Base-by-base conservation (phyloP, 1,139 yeast species). In the Protomyces inundatus region DNA sequence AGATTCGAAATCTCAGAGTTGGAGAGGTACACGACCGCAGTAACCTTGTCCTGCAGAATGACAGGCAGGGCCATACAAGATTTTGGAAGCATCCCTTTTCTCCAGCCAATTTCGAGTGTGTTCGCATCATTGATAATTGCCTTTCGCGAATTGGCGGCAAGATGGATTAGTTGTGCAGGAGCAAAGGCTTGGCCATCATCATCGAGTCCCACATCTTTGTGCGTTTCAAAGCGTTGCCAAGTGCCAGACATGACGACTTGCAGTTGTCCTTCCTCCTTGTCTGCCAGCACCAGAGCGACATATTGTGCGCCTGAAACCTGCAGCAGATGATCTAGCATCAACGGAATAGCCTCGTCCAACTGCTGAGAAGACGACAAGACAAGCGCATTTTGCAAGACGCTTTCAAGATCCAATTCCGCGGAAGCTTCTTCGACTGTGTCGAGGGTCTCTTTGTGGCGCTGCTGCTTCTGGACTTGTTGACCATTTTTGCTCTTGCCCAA, bases 21-120 rank as follows among this genome's bases (percentile, higher is more conserved):
- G 50, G 67, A 66, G 35, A 68, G 68, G 50, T 68, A 68, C n/a
- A 68, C 48, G 14, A 63, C 68, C 7, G 69, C 70, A 30, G 64
- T 14, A 9, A 64, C 50, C 32, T 37, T 60, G 42, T 48, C 64
- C 23, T 37, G 37, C 6, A 52, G 36, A 10, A 51, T 34, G 14
- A 58, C 56, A 5, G 62, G 62, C 34, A 58, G 37, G 9, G 56
- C 62, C 55, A 58, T 58, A 45, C 51, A 58, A 32, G 62, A 58
- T 32, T 58, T 58, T 14, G 62, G 55, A 7, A 42, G 48, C 48
- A 16, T 14, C 4, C 37, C 37, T 33, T 50, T 16, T 7, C 10
- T 10, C n/a, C 37, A 14, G n/a, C n/a, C 54, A 3, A 14, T 14
- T 16, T 42, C 48, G 12, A 42, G 32, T 3, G 10, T 42, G 12